Evolutionary conservation across 129 eudicot genomes (phyloP).

Genomic region (Saposhnikovia divaricata): DNA sequence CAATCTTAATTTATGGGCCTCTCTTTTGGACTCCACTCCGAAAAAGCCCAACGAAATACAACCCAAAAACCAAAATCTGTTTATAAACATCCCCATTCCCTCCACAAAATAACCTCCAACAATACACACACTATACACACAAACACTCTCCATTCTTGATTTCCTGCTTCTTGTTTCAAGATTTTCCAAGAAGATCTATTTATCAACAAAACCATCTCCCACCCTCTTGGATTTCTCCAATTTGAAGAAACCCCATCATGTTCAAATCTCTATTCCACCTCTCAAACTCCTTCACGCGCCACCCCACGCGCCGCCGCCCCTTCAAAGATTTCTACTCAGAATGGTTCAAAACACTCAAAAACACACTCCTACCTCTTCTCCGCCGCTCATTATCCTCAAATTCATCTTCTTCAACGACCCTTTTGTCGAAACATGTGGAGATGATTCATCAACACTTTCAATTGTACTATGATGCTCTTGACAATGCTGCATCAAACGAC

Average conservation of each 20-base stretch:
- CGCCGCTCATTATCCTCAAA: conserved; percentile 42
- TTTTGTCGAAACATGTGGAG: conserved; percentile 64
- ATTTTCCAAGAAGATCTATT: not conserved
- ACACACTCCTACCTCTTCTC: conserved; percentile 69
- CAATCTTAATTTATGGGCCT: not conserved
- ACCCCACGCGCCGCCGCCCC: conserved; percentile 23
- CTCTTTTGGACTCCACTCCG: not conserved
- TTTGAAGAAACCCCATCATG: not conserved
- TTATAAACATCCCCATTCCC: not conserved
- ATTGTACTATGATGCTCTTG: conserved; percentile 69
- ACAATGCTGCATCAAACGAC: conserved; percentile 59
- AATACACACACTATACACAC: not conserved
- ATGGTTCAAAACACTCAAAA: conserved; percentile 52
- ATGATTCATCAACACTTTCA: conserved; percentile 63
- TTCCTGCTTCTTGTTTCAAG: not conserved
- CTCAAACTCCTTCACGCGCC: conserved; percentile 21
- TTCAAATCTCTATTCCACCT: conserved; percentile 31
- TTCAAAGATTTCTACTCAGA: conserved; percentile 60
- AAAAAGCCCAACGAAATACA: not conserved
- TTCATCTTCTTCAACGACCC: conserved; percentile 35
- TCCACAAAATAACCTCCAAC: not conserved
- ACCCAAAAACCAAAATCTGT: not conserved
- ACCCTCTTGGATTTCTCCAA: conserved; percentile 5
- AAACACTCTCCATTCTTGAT: not conserved
- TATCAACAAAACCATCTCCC: not conserved